These are phyloP conservation scores for Zygoascus meyerae DNA, from an alignment of 1,139 yeast genomes.

Conservation along the genomic window DNA sequence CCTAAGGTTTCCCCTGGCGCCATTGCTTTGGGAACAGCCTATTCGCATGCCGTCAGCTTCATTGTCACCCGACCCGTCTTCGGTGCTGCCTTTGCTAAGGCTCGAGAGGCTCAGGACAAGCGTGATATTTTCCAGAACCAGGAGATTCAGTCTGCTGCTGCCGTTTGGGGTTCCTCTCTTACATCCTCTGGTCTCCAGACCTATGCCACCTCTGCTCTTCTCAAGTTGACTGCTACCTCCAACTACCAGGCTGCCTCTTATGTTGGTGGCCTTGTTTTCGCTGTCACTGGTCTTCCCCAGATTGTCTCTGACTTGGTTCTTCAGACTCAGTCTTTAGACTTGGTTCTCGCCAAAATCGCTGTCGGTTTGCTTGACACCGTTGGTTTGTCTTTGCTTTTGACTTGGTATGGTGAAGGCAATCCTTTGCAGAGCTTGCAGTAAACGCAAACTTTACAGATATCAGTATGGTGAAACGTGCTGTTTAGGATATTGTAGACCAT, in stretches of 20 bases:
- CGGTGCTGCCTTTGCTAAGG: constrained; percentile 38
- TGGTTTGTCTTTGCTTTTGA: constrained; percentile 36
- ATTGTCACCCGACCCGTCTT: constrained; percentile 37
- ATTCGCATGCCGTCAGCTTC: constrained; percentile 35
- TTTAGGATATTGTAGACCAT: no score
- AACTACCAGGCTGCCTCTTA: constrained; percentile 38
- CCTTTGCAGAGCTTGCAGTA: not conserved
- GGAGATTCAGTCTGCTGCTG: constrained; percentile 37
- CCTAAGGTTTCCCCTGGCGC: constrained; percentile 29
- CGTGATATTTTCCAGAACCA: constrained; percentile 35
- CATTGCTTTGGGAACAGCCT: constrained; percentile 38
- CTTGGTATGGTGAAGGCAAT: constrained; percentile 32
- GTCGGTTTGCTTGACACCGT: constrained; percentile 38
- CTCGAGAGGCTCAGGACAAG: constrained; percentile 30
- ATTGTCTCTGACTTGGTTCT: constrained; percentile 33
- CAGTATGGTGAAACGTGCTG: no score
- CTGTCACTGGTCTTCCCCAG: constrained; percentile 36
- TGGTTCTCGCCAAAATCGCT: constrained; percentile 32
- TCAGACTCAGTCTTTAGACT: constrained; percentile 35
- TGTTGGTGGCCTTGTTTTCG: constrained; percentile 37
- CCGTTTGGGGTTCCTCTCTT: constrained; percentile 34
- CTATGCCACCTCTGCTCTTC: constrained; percentile 39
- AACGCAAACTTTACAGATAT: no score
- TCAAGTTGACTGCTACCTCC: constrained; percentile 37
- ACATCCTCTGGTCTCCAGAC: constrained; percentile 36